Conservation (phyloP, 805 yeast species). For the Wilhelminamyces savonicus region DNA sequence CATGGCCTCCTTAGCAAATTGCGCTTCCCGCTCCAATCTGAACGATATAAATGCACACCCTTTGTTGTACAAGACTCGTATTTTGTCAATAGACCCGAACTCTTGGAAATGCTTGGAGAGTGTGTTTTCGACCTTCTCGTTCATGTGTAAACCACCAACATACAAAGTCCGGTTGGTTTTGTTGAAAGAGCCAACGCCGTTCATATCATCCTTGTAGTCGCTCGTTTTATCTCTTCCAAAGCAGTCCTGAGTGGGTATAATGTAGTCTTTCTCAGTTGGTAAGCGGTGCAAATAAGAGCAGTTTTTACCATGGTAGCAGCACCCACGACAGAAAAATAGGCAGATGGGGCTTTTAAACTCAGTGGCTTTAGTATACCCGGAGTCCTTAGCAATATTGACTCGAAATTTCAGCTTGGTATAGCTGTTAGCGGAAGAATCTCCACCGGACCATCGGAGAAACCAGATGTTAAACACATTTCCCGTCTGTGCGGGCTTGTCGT, state of each 20-base stretch:
- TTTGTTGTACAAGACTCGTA: conserved; percentile 54
- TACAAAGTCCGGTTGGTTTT: conserved; percentile 68
- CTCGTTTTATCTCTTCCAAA: conserved; percentile 87
- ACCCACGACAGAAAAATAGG: conserved; percentile 81
- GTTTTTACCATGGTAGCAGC: conserved; percentile 70
- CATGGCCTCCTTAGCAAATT: conserved; percentile 96
- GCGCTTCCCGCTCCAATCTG: conserved; percentile 67
- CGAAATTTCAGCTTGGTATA: conserved; percentile 50
- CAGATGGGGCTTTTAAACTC: conserved; percentile 52
- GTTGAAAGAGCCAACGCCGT: conserved; percentile 82
- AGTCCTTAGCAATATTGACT: conserved; percentile 54
- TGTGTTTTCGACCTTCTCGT: conserved; percentile 27
- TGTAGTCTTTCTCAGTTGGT: conserved; percentile 49
- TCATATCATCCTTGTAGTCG: conserved; percentile 86
- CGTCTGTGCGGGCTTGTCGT: conserved; percentile 68
- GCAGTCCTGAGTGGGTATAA: conserved; percentile 69
- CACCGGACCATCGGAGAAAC: conserved; percentile 84
- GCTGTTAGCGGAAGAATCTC: conserved; percentile 43
- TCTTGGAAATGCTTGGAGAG: conserved; percentile 49
- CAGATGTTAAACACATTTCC: conserved; percentile 82
- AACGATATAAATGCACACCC: conserved; percentile 77
- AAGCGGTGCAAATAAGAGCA: conserved; percentile 77
- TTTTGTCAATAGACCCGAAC: conserved; percentile 69
- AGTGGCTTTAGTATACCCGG: conserved; percentile 70
- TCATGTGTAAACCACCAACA: conserved; percentile 54